These are phyloP conservation scores for Tricholomella constricta DNA, from an alignment of 768 basidiomycete species.

Conservation along the genomic window DNA sequence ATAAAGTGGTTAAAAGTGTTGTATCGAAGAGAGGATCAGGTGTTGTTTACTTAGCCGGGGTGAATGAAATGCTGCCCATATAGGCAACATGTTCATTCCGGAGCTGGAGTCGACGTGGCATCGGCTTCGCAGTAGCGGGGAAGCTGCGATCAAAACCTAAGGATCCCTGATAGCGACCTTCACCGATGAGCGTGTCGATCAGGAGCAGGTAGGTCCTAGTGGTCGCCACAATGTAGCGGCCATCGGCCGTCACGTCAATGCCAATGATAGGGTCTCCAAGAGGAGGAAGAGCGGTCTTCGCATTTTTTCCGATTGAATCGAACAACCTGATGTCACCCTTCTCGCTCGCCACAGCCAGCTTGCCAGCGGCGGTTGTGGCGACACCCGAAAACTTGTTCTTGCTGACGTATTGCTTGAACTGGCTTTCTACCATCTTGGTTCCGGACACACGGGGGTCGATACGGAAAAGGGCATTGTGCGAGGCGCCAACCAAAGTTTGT, in stretches of 20 bases:
- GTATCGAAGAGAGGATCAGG: constrained; percentile 4
- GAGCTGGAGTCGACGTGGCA: constrained; percentile 85
- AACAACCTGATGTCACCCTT: constrained; percentile 97
- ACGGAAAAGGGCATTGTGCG: constrained; percentile 95
- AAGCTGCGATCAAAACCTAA: constrained; percentile 94
- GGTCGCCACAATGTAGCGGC: constrained; percentile 94
- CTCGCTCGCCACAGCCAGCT: constrained; percentile 90
- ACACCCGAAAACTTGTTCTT: constrained; percentile 97
- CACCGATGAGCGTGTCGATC: constrained; percentile 93
- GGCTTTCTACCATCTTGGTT: constrained; percentile 89
- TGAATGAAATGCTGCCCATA: constrained; percentile 89
- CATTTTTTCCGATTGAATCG: constrained; percentile 96
- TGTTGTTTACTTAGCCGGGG: constrained; percentile 78
- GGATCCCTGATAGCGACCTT: constrained; percentile 79
- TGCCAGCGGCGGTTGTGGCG: constrained; percentile 82
- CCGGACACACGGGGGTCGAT: constrained; percentile 95
- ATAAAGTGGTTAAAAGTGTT: background rate
- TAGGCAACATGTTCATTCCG: constrained; percentile 92
- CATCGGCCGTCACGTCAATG: constrained; percentile 91
- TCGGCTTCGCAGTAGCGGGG: constrained; percentile 92
- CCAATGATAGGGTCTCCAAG: constrained; percentile 95
- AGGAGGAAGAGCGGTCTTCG: constrained; percentile 95
- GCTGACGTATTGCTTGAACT: constrained; percentile 93
- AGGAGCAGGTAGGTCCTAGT: constrained; percentile 92
- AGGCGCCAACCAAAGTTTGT: constrained; percentile 91